A percentile compares a stretch with the other conserved stretches of the same genome.
These are phyloP conservation scores for Penicillium sp. DNA, from an alignment of 2,329 filamentous ascomycete species.

Conservation along the genomic window DNA sequence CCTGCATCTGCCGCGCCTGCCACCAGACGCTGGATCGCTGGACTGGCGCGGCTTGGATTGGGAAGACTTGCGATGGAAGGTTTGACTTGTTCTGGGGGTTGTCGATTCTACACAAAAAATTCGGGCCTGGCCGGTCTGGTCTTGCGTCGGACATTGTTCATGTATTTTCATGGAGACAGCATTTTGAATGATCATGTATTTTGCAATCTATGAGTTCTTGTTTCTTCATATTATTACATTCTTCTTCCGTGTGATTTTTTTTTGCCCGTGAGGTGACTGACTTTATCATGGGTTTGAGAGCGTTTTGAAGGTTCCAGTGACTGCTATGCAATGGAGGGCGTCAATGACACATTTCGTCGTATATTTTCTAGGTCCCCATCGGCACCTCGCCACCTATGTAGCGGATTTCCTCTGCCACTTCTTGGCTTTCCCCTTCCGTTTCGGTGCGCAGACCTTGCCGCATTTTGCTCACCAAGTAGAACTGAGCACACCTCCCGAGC, in stretches of 20 bases:
- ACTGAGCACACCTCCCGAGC: too few species aligned
- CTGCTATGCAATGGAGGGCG: not conserved
- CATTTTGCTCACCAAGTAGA: too few species aligned
- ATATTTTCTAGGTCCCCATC: too few species aligned
- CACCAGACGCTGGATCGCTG: slow-evolving; percentile 45
- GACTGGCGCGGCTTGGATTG: slow-evolving; percentile 29
- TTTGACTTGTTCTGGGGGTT: slow-evolving; percentile 1
- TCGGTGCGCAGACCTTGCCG: too few species aligned
- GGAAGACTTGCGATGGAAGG: slow-evolving; percentile 4
- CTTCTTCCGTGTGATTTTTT: not conserved
- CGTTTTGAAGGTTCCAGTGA: not conserved
- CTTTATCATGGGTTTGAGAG: not conserved
- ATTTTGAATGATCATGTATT: slow-evolving; percentile 18
- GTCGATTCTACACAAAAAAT: slow-evolving; percentile 8
- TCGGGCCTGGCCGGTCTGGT: slow-evolving; percentile 6
- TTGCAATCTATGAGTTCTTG: slow-evolving; percentile 11
- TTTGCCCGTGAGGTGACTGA: not conserved
- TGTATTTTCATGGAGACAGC: slow-evolving; percentile 19
- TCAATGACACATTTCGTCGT: not conserved
- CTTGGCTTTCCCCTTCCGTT: too few species aligned
- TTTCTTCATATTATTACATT: slow-evolving; percentile 1
- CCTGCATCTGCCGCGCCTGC: slow-evolving; percentile 28
- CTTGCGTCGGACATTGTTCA: slow-evolving; percentile 1
- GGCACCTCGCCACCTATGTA: too few species aligned
- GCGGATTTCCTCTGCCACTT: too few species aligned